Evolutionary conservation across 2,329 filamentous ascomycete genomes (phyloP), one percentile per base, ranked within the genome.

Genomic region (Aureobasidium uvarum): DNA sequence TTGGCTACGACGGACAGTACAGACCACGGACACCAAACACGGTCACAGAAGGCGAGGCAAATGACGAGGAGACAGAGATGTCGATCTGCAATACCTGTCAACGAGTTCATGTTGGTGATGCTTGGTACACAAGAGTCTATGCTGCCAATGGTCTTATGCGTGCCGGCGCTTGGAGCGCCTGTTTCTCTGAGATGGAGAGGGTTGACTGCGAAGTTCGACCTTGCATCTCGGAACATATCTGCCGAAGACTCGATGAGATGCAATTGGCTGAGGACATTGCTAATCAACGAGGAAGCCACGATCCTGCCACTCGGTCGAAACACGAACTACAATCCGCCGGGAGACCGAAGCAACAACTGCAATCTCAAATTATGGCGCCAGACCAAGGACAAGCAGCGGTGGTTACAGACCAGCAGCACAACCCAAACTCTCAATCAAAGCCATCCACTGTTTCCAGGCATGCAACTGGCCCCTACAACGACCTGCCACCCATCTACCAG

Each of bases 131-230:
- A 75, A 95, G 92, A 73, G 88, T 98, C 1, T 99, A 94, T 73
- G 95, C 95, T 0, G 94, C 92, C 62, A 99, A 98, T 76, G 95
- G 95, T 0, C 80, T 98, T 55, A 96, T 99, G 91, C 86, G 88
- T 66, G 88, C 91, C 5, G 92, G 92, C 0, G 94, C 95, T 0
- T 99, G 95, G 95, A 86, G 86, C 5, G 93, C 93, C 2, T 94
- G 91, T 66, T 99, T 94, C 94, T 90, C 86, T 70, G 94, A 98
- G 77, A 99, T 99, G 95, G 95, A 99, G 78, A 86, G 94, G n/a
- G 91, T 98, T 0, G 95, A 99, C 73, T 91, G 96, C 1, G 94
- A 98, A 76, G 86, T 99, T 62, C 86, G 90, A 71, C 90, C 95
- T 3, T 85, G 88, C 72, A 83, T 92, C 13, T 84, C 86, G 20